These are phyloP conservation scores for Geranomyces michiganensis DNA, from an alignment of 192 early-diverging fungal species.

Conservation along the genomic window DNA sequence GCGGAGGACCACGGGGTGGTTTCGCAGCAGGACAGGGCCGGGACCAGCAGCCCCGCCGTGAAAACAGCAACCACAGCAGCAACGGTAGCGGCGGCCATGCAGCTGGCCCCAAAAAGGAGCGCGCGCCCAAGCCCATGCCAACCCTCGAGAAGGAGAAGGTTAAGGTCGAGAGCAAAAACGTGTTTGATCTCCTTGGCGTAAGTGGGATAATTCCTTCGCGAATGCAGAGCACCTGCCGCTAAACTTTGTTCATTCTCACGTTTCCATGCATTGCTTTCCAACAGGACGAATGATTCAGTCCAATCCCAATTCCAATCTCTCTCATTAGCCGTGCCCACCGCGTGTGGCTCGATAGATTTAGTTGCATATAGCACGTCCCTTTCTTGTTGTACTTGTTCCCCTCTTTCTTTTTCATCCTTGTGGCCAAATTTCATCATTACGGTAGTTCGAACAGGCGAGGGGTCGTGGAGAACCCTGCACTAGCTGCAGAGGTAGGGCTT, in stretches of 20 bases:
- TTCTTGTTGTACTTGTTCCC: no score
- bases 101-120: neutral
- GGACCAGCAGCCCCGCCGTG: neutral
- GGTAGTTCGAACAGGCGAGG: no score
- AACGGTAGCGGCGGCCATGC: neutral
- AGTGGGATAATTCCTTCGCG: slow-evolving; percentile 1
- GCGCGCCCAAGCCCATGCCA: slow-evolving; percentile 19
- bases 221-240: neutral
- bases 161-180: slow-evolving; percentile 33
- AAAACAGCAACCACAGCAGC: neutral
- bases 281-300: no score
- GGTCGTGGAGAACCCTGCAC: no score
- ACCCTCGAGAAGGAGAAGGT: slow-evolving; percentile 23
- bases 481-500: no score
- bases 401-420: no score
- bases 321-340: no score
- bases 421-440: no score
- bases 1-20: slow-evolving; percentile 19
- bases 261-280: neutral
- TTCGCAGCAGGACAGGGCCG: slow-evolving; percentile 26
- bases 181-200: slow-evolving; percentile 36
- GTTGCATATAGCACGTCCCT: no score
- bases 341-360: no score
- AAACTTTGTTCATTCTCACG: neutral
- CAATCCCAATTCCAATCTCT: no score